Base-by-base conservation (phyloP, 257 asterid genomes). In the Solanum bulbocastanum region DNA sequence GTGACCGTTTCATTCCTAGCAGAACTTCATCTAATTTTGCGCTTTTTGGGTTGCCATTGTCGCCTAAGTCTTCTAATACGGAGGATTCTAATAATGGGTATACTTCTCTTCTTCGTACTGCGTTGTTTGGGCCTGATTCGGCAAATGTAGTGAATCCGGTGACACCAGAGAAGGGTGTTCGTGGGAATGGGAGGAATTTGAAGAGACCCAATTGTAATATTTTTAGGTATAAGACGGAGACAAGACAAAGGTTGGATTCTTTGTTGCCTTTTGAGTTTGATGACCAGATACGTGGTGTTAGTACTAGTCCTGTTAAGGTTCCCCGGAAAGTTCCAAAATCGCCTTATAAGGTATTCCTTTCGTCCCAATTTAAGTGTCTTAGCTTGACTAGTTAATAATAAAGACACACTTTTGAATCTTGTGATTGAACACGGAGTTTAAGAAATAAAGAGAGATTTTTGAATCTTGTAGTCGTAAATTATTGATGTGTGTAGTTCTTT, bases 1-100 rank as follows among this genome's bases (percentile, higher is more conserved):
- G 98, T 84, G 99, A 96, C 87, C 96, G 99, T 4, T 96, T 95
- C 88, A 96, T 95, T 76, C 99, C 98, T 20, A 90, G 98, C 76
- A 93, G 99, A 44, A 90, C 98, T 10, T 94, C 98, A 33, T 96
- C 98, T 87, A 94, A 96, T 88, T 96, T 95, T 20, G 93, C 94
- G 68, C 99, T 96, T 15, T 94, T 96, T 87, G 88, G 93, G 87
- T 93, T 95, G 85, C 62, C 91, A 15, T 71, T 87, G 4, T 86
- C 91, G 20, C 92, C 95, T 4, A 89, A 90, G 78, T 90, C 94
- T 35, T 83, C 89, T n/a, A 32, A 88, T 79, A 87, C 94, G 4
- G 98, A 94, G 25, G 96, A 94, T 75, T 91, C 96, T 8, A 91
- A 86, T 88, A 93, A 93, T 39, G 98, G 94, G 27, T 96, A 96